Evolutionary conservation across 305 asterid species (phyloP).

Genomic region (Fraxinus nigra): DNA sequence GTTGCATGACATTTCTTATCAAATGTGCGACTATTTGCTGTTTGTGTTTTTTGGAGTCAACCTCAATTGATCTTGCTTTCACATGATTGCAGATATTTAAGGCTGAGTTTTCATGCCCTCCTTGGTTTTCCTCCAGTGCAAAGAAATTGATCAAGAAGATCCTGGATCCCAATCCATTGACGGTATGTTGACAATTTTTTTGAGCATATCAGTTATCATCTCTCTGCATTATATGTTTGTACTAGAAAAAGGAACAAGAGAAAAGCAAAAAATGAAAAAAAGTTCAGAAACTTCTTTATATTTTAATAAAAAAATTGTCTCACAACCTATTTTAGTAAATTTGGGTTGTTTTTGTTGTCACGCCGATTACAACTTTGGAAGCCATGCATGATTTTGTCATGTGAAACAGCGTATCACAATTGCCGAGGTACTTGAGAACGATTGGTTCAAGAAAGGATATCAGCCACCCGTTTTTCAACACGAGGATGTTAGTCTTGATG

Average conservation of each 20-base stretch:
- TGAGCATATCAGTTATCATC: neutral
- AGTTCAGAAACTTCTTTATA: neutral
- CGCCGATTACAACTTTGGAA: neutral
- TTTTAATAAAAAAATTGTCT: neutral
- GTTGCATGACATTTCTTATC: neutral
- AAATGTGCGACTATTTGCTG: neutral
- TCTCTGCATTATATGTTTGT: neutral
- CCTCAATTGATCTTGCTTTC: conserved; percentile 4
- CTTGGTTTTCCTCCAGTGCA: conserved; percentile 87
- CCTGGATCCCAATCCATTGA: conserved; percentile 85
- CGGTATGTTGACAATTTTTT: conserved; percentile 45
- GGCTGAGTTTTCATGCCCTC: conserved; percentile 86
- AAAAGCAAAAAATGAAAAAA: neutral
- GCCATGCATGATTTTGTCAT: neutral
- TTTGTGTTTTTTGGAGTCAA: neutral
- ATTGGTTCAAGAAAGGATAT: conserved; percentile 60
- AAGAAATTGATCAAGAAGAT: conserved; percentile 87
- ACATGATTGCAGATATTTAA: conserved; percentile 69
- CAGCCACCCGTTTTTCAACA: conserved; percentile 59
- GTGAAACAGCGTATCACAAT: conserved; percentile 70
- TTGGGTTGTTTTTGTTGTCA: neutral
- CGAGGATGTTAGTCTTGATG: conserved; percentile 81
- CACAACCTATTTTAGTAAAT: neutral
- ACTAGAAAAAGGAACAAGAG: neutral
- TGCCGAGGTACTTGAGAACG: conserved; percentile 71